Evolutionary conservation across 805 yeast genomes (phyloP), one percentile per base, ranked within the genome.

Genomic region (Jamesozyma gamospora): DNA sequence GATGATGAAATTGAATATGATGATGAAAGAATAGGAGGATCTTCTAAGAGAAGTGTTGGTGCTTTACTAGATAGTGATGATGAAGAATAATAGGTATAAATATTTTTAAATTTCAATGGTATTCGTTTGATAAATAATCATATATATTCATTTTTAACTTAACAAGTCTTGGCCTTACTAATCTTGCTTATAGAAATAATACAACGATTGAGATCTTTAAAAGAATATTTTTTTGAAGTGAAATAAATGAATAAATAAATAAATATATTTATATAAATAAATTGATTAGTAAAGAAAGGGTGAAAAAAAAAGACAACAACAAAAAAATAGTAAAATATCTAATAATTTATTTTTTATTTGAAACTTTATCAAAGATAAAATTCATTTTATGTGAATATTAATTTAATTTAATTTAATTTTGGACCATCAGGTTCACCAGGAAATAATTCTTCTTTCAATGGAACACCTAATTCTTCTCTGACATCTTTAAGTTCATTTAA

Each of bases 381-480:
- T n/a, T n/a, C n/a, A 21, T 21, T 21, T 21, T 5, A 21, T 21
- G 8, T 21, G 24, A 21, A 21, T 21, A 21, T 21, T 21, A 21
- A 27, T 27, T 11, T 25, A 25, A 25, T 25, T 25, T 27, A 27
- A 27, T 27, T 27, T 27, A 11, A 11, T 27, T 27, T 27, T 12
- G 29, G 14, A 27, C 5, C n/a, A n/a, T 12, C 13, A n/a, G 32
- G 18, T n/a, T 29, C 70, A 16, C 40, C 42, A n/a, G 41, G 67
- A 67, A 75, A 87, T 58, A 88, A 73, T 55, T 84, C 95, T 70
- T 88, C 96, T 71, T 84, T 84, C 63, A 88, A 76, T 53, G 90
- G 90, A 62, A 88, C 74, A 53, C 96, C 97, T 57, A 92, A 76
- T 65, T 88, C 95, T 64, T 81, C 74, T 72, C 96, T 86, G 50